phyloP scores from a whole-genome alignment of 441 rosid genomes.

The Erysimum pusillum region DNA sequence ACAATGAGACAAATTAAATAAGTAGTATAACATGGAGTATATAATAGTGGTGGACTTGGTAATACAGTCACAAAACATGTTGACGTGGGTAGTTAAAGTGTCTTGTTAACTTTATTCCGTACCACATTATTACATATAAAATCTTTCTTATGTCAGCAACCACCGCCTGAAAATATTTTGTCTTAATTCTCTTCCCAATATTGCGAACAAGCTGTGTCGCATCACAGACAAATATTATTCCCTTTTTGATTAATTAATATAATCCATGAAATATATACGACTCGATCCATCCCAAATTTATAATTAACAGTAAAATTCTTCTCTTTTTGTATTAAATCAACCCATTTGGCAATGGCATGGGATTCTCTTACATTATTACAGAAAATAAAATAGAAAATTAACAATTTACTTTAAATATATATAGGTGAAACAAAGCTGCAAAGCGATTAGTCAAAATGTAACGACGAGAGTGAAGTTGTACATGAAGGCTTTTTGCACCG shows the following conservation, averaged over 20 bases:
- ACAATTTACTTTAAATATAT: conserved; percentile 18
- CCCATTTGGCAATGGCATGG: conserved; percentile 30
- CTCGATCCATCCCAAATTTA: neutral
- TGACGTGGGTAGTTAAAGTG: conserved; percentile 35
- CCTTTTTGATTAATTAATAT: conserved; percentile 17
- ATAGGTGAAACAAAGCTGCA: conserved; percentile 68
- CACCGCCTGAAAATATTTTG: conserved; percentile 17
- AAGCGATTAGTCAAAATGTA: conserved; percentile 57
- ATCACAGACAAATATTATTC: conserved; percentile 38
- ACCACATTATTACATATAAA: conserved; percentile 33
- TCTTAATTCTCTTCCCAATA: conserved; percentile 38
- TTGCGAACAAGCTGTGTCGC: conserved; percentile 50
- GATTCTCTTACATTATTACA: conserved; percentile 31
- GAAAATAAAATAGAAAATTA: neutral
- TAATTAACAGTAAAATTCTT: neutral
- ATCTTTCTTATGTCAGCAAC: conserved; percentile 34
- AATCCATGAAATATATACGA: neutral
- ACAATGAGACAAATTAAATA: too few relatives aligned
- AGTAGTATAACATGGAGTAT: too few relatives aligned
- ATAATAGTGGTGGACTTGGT: conserved; percentile 4
- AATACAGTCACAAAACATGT: conserved; percentile 45
- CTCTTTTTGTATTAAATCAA: neutral
- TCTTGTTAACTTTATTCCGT: conserved; percentile 47
- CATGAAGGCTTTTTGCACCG: conserved; percentile 64
- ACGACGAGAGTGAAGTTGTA: conserved; percentile 68